A percentile compares a stretch with the other conserved stretches of the same genome.
These are phyloP conservation scores for Venturia oleaginea DNA, from an alignment of 2,329 filamentous ascomycete genomes.

Conservation along the genomic window DNA sequence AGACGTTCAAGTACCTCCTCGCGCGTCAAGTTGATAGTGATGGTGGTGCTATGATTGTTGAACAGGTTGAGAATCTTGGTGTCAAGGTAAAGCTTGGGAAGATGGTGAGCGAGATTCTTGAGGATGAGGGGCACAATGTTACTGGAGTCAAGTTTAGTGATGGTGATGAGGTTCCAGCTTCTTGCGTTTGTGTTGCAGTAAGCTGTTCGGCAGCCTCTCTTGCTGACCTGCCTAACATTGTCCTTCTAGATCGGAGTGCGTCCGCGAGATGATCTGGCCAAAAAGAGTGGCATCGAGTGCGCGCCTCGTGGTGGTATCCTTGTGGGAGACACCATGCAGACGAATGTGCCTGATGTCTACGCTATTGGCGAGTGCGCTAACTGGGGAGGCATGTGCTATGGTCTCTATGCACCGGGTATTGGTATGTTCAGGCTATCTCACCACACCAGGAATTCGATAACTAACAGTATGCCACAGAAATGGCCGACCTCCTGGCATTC, in stretches of 20 bases:
- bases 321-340: constrained; percentile 59
- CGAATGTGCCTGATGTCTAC: constrained; percentile 64
- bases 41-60: constrained; percentile 70
- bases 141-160: constrained; percentile 71
- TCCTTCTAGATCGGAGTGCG: constrained; percentile 62
- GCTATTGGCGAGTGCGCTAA: constrained; percentile 86
- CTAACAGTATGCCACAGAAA: neutral
- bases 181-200: constrained; percentile 73
- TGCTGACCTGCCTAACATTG: constrained; percentile 4
- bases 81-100: constrained; percentile 72
- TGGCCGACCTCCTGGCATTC: constrained; percentile 75
- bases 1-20: constrained; percentile 73
- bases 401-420: constrained; percentile 77
- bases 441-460: neutral
- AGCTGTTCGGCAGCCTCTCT: constrained; percentile 17
- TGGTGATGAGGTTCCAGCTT: constrained; percentile 65
- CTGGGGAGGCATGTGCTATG: constrained; percentile 78
- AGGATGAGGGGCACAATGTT: constrained; percentile 57
- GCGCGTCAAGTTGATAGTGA: constrained; percentile 74
- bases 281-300: constrained; percentile 59
- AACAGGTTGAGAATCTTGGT: constrained; percentile 69
- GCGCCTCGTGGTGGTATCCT: constrained; percentile 67
- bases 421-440: constrained; percentile 51
- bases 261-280: constrained; percentile 68
- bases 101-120: constrained; percentile 61